Conservation (phyloP, 2,329 filamentous ascomycete species). For the Fusarium foetens region DNA sequence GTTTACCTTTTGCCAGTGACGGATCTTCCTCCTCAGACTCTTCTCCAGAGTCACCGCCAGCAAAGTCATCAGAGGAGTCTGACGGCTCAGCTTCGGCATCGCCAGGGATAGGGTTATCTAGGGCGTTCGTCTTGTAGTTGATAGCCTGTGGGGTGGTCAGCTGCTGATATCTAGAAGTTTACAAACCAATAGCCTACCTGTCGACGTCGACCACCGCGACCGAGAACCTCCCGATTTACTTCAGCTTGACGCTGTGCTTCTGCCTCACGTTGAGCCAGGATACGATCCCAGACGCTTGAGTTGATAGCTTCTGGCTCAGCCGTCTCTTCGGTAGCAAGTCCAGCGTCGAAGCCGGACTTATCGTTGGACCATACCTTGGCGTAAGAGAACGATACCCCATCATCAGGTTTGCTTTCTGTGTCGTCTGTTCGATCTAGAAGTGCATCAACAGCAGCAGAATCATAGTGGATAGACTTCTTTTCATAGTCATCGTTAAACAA, state of each 20-base stretch:
- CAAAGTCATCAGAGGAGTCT: conserved; percentile 51
- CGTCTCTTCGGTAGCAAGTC: conserved; percentile 62
- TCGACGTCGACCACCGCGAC: conserved; percentile 82
- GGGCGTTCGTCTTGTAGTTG: conserved; percentile 49
- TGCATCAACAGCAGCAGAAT: conserved; percentile 83
- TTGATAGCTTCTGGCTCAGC: conserved; percentile 67
- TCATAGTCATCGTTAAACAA: conserved; percentile 81
- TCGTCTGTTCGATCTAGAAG: conserved; percentile 87
- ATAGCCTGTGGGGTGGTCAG: conserved; percentile 46
- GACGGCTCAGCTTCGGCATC: conserved; percentile 44
- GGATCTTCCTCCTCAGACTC: conserved; percentile 39
- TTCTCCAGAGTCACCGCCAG: conserved; percentile 48
- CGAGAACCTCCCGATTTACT: conserved; percentile 76
- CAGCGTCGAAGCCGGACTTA: conserved; percentile 72
- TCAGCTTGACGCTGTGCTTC: conserved; percentile 79
- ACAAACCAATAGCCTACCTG: conserved; percentile 42
- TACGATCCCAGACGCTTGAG: conserved; percentile 86
- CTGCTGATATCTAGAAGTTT: neutral
- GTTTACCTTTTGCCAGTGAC: conserved; percentile 50
- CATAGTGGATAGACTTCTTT: conserved; percentile 81
- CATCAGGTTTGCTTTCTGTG: conserved; percentile 75
- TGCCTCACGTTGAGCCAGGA: conserved; percentile 83
- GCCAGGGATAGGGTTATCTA: conserved; percentile 39
- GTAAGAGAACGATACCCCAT: conserved; percentile 87
- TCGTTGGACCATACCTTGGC: conserved; percentile 94